Evolutionary conservation across 164 flowering plant species (phyloP), one percentile per base, ranked within the genome.

Genomic region (Vitis rupestris): DNA sequence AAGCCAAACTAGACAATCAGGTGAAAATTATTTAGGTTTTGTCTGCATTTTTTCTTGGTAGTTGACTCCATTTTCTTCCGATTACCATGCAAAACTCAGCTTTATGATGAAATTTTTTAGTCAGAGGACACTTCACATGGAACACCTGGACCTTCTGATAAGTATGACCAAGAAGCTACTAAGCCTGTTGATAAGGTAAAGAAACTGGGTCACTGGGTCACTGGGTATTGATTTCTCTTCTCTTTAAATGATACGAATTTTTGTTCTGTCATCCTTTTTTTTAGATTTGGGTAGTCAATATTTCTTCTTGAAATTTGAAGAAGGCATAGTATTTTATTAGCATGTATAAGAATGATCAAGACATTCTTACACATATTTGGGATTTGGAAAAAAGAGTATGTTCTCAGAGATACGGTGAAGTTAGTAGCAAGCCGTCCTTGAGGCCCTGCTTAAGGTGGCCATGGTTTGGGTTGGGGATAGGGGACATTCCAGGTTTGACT

Each of bases 121-220:
- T 91, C 94, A 16, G 95, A 91, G 78, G 90, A 84, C 70, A 80
- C 83, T 78, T 87, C 93, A 62, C 91, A 82, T 61, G 94, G 86
- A 73, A 73, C 81, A 0, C 71, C 71, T 3, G 89, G 84, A 70
- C 70, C 82, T 50, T 72, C 83, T 9, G 70, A 70, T 74, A 83
- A 74, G 60, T 91, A 79, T 68, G 92, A 95, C 16, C 94, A 90
- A 63, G 98, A 90, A 79, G 83, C 84, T 56, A 75, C 72, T 64
- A 91, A 85, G 74, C 86, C 84, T 50, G 13, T 49, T 48, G 92
- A 93, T 67, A 93, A 93, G 97, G 98, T 90, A 78, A 63, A 69
- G 31, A 61, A 19, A 37, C 48, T 44, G 19, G 13, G n/a, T 2
- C 15, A 37, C 48, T 44, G 19, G 13, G n/a, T 2, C 15, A 12